Base-by-base conservation (phyloP, 2,329 filamentous ascomycete species). In the Proliferodiscus dingleyae region DNA sequence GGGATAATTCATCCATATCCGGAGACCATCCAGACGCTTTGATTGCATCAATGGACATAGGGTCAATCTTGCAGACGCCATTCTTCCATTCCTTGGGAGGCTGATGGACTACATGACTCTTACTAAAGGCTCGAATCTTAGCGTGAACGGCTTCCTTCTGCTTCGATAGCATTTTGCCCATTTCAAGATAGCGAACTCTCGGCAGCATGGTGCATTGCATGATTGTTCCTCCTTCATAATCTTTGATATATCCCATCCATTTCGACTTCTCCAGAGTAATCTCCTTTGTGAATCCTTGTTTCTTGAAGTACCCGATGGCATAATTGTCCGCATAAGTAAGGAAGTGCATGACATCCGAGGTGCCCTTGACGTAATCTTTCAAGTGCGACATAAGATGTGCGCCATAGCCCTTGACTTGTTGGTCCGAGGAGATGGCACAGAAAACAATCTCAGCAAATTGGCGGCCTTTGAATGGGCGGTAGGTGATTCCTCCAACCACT, bases 211-310 rank as follows among this genome's bases (percentile, higher is more conserved):
- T 89, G 63, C 93, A 98, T 70, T 98, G 93, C 93, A 98, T 98
- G 51, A 98, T 95, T 0, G 93, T 98, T 47, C 93, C 93, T 47
- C 93, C 93, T 68, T 98, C 93, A 66, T 98, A 98, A 65, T 98
- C 93, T 65, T 98, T 98, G 72, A 98, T 98, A 61, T 97, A 98
- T 2, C 93, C 93, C 93, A 97, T 97, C 93, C 93, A 98, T 3
- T 89, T 83, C 2, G 84, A 82, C 60, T 83, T 86, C 48, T 93
- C 87, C 1, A 98, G 79, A 0, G 90, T 95, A 53, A 98, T 97
- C 60, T 98, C 91, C 65, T 98, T 98, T 2, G 93, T 97, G 63
- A 98, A 98, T 0, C 93, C 93, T 65, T 98, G 93, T 65, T 98
- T 98, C 67, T 97, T 95, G 69, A 98, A 98, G 66, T 97, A 98